Evolutionary conservation across 345 rosid species (phyloP), one percentile per base, ranked within the genome.

Genomic region (Citrus sp.): DNA sequence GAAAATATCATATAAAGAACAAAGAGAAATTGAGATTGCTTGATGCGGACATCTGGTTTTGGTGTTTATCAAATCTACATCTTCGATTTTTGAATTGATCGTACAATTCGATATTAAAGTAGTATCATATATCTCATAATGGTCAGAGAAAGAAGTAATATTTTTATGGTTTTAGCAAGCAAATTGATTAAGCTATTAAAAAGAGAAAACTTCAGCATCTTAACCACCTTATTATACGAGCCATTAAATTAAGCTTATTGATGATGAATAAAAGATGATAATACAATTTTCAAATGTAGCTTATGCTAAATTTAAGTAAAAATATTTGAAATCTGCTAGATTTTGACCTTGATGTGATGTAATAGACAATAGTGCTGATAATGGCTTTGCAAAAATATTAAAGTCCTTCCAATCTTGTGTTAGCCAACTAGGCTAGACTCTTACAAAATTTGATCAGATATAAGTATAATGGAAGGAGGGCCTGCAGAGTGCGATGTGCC

Each of bases 31-130:
- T 55, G 75, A 87, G 78, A 55, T 83, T 73, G 82, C 78, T 73
- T 85, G 83, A 65, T 78, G 81, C 64, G 42, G 79, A 79, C 82
- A 58, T 72, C 6, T 67, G 35, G 78, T 67, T 78, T 76, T 78
- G 56, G 67, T 63, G 34, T 66, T 69, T 54, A 51, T 38, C 32
- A 27, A 63, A 46, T 30, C 60, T 34, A 35, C 40, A 37, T 79
- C 67, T 70, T 25, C 19, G 22, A 55, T 69, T 51, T 14, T 51
- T 14, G 38, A 61, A 59, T 35, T 73, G 16, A 22, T 73, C 56
- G 19, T 4, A n/a, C 14, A 72, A 72, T 32, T 72, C 24, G 24
- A 55, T 30, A 32, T 32, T 51, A 14, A 70, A 42, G 30, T 4
- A 42, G 12, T 27, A 18, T 12, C 5, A 46, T 28, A 12, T 35